Conservation (phyloP, 2,329 filamentous ascomycete genomes). For the Mycogone perniciosa region DNA sequence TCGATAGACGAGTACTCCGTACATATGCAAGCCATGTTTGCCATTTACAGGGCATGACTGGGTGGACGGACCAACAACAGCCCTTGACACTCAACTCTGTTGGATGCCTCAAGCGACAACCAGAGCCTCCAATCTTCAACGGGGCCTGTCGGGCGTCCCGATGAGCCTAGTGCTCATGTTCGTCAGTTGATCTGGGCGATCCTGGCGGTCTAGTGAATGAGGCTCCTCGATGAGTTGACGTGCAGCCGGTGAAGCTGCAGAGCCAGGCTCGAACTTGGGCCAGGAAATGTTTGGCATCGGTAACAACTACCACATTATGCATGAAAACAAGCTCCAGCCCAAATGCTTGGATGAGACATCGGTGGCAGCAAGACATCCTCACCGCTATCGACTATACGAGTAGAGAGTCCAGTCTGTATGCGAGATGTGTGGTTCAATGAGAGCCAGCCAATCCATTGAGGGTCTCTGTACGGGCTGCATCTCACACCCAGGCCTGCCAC, state of each 20-base stretch:
- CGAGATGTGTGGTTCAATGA: background rate
- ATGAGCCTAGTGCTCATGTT: too few relatives aligned
- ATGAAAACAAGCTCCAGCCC: background rate
- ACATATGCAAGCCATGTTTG: background rate
- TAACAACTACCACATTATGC: slow-evolving; percentile 11
- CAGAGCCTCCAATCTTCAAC: background rate
- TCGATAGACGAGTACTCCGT: too few relatives aligned
- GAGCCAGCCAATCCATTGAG: slow-evolving; percentile 1
- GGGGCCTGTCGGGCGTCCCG: too few relatives aligned
- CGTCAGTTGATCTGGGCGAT: too few relatives aligned
- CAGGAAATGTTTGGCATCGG: slow-evolving; percentile 1
- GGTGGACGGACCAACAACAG: background rate
- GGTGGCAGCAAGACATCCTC: slow-evolving; percentile 4
- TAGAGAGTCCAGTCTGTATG: background rate
- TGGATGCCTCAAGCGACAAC: background rate
- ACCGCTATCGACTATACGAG: background rate
- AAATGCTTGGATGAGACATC: slow-evolving; percentile 5
- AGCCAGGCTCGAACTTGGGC: background rate
- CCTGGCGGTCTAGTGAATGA: too few relatives aligned
- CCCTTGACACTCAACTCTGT: too few relatives aligned
- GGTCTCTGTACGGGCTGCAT: slow-evolving; percentile 4
- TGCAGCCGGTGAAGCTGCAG: too few relatives aligned
- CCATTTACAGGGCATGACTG: background rate
- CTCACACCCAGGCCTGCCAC: background rate
- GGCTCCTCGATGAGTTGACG: too few relatives aligned